phyloP scores from a whole-genome alignment of 2,329 filamentous ascomycete species.

The Rutstroemia sp. region DNA sequence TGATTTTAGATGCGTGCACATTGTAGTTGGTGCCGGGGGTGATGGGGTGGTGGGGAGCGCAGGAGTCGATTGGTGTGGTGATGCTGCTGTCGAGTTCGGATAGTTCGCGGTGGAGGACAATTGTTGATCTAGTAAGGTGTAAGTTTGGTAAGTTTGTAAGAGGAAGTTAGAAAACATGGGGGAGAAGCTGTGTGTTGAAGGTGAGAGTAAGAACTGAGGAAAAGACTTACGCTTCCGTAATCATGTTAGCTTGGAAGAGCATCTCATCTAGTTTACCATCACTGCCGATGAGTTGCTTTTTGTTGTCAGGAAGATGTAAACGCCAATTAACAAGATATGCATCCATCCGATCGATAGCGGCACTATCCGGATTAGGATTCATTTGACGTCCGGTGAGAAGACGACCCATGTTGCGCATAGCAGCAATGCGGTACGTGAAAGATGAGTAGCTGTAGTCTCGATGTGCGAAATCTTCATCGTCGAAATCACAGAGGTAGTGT shows the following conservation, averaged over 20 bases:
- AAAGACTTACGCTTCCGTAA: constrained; percentile 41
- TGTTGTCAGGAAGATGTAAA: constrained; percentile 66
- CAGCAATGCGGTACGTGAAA: constrained; percentile 77
- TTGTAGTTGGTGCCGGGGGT: constrained; percentile 21
- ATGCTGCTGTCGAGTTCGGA: constrained; percentile 64
- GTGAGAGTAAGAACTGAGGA: not conserved
- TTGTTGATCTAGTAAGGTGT: constrained; percentile 42
- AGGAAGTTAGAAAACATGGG: not conserved
- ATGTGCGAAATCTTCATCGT: constrained; percentile 58
- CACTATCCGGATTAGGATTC: constrained; percentile 39
- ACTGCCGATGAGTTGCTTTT: constrained; percentile 60
- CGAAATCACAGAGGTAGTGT: constrained; percentile 65
- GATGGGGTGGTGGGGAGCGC: constrained; percentile 45
- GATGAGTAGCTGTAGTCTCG: constrained; percentile 71
- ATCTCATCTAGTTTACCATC: constrained; percentile 76
- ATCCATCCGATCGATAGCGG: constrained; percentile 49
- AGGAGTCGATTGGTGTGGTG: constrained; percentile 52
- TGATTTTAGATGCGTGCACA: constrained; percentile 68
- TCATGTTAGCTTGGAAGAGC: constrained; percentile 87
- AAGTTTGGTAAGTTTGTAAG: not conserved
- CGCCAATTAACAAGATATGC: constrained; percentile 64
- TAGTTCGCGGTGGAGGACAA: constrained; percentile 72
- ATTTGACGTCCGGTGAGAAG: constrained; percentile 54
- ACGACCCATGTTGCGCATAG: constrained; percentile 68
- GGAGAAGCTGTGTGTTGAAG: not conserved